Evolutionary conservation across 257 asterid genomes (phyloP).

Genomic region (Nicotiana tabacum): DNA sequence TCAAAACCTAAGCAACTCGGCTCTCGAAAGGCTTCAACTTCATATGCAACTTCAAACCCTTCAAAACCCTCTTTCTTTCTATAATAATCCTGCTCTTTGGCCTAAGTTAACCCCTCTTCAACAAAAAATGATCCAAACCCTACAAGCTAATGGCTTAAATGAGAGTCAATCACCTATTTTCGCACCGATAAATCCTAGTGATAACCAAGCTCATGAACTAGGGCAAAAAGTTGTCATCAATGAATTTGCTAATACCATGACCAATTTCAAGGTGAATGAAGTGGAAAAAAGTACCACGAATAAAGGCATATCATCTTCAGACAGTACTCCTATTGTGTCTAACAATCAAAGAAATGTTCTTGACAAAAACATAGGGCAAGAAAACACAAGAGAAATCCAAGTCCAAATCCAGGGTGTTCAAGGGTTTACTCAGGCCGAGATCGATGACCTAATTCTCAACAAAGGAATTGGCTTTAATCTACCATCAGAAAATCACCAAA

Average conservation of each 20-base stretch:
- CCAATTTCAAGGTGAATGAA: conserved; percentile 7
- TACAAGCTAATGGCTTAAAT: conserved; percentile 11
- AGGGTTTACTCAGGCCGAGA: conserved; percentile 45
- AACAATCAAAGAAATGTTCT: neutral
- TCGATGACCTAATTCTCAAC: conserved; percentile 38
- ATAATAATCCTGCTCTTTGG: conserved; percentile 51
- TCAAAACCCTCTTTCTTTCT: conserved; percentile 51
- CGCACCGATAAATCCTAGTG: neutral
- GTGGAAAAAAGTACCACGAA: conserved; percentile 15
- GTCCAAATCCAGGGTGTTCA: conserved; percentile 7
- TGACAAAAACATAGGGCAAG: neutral
- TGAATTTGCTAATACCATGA: conserved; percentile 5
- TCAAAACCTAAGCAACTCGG: conserved; percentile 69
- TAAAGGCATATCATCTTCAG: conserved; percentile 23
- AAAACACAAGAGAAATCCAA: neutral
- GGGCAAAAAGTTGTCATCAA: conserved; percentile 14
- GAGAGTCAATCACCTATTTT: neutral
- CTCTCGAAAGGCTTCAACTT: conserved; percentile 87
- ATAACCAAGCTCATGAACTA: neutral
- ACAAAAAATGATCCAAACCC: conserved; percentile 42
- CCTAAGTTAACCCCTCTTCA: conserved; percentile 52
- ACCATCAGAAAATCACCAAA: conserved; percentile 16
- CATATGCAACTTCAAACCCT: conserved; percentile 72
- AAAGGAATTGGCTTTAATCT: conserved; percentile 20
- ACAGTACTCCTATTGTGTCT: conserved; percentile 10